Evolutionary conservation across 495 filamentous ascomycete species (phyloP), one percentile per base, ranked within the genome.

Genomic region (Daldinia vernicosa): DNA sequence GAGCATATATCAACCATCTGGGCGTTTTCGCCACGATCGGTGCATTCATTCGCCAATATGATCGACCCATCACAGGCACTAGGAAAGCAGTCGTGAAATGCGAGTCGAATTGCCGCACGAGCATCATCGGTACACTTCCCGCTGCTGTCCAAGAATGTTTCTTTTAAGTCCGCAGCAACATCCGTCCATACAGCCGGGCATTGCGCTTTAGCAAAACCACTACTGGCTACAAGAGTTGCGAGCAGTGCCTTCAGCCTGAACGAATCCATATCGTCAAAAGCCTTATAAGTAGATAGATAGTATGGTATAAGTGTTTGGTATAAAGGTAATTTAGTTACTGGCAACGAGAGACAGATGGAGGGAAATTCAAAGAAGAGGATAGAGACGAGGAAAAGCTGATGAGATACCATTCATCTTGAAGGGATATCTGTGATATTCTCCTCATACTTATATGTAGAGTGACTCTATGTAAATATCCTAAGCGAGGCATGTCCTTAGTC

Each of bases 1-100:
- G 65, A 60, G 57, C 73, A 75, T 51, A 75, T 72, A 15, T 37
- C 53, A 14, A 60, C 32, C 37, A 75, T 17, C 30, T 72, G 69
- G 27, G 43, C 30, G 54, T 75, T 75, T 28, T 72, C 69, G 19
- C 12, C 39, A 15, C 73, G 69, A 7, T 58, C 66, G 15, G 69
- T 70, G 39, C 73, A 75, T 24, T 75, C 73, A 43, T 64, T 35
- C 4, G 73, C 30, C 9, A 75, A 45, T 22, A 75, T 72, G 33
- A 75, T 45, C 1, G 73, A 75, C 1, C 73, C 73, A 30, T 75
- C 73, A 28, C 73, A 75, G 0, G 66, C 11, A 0, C 73, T 66
- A 6, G 73, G 69, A 24, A 72, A 75, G 66, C 73, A 75, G 47
- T 75, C 73, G 37, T 75, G 73, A 26, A 75, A 75, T 0, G 69